These are phyloP conservation scores for Cladosporium sphaerospermum DNA, from an alignment of 2,329 filamentous ascomycete species.

Conservation along the genomic window DNA sequence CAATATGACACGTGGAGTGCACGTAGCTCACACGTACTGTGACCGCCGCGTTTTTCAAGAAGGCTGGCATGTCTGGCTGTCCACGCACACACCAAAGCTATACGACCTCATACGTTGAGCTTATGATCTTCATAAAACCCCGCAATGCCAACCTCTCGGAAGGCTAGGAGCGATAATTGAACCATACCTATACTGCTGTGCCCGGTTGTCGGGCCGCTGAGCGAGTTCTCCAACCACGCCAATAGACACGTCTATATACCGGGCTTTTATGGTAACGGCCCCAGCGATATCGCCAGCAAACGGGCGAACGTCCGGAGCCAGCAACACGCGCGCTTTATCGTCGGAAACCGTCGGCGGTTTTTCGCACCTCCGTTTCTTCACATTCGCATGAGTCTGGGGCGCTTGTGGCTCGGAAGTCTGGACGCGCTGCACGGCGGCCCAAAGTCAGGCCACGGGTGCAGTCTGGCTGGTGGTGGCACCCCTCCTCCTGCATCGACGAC, in stretches of 20 bases:
- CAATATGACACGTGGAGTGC: too few relatives aligned
- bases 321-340: neutral
- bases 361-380: slow-evolving; percentile 7
- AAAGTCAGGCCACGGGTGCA: neutral
- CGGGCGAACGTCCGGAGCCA: neutral
- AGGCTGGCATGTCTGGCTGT: neutral
- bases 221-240: neutral
- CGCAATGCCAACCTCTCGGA: neutral
- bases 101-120: neutral
- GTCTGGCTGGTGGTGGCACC: neutral
- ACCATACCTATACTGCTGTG: neutral
- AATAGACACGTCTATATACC: neutral
- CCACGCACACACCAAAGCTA: neutral
- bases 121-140: neutral
- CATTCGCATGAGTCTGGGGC: neutral
- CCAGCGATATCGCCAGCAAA: neutral
- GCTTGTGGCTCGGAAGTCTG: neutral
- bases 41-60: neutral
- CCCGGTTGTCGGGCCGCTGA: slow-evolving; percentile 1
- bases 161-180: neutral
- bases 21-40: too few relatives aligned
- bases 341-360: neutral
- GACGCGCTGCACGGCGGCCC: neutral
- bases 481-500: slow-evolving; percentile 3
- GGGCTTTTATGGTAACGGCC: neutral